Percentiles rank a stretch among this genome's conserved stretches.
These are phyloP conservation scores for Phytophthora uliginosa DNA, from an alignment of 352 stramenopile genomes.

Conservation along the genomic window DNA sequence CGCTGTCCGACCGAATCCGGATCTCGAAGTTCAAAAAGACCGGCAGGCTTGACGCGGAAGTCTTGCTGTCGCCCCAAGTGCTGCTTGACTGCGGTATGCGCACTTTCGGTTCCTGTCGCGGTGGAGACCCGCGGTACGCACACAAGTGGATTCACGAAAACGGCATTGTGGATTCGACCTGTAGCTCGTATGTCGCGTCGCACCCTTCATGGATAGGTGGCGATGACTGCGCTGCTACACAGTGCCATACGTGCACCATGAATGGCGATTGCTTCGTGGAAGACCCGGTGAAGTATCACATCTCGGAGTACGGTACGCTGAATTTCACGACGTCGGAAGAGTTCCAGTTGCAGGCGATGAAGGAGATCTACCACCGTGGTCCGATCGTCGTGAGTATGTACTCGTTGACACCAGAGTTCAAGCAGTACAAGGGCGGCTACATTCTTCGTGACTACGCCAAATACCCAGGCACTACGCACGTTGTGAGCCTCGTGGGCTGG, in stretches of 20 bases:
- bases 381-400: slow-evolving; percentile 95
- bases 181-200: slow-evolving; percentile 80
- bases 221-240: slow-evolving; percentile 53
- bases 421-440: slow-evolving; percentile 91
- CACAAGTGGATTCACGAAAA: slow-evolving; percentile 87
- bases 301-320: slow-evolving; percentile 79
- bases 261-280: slow-evolving; percentile 62
- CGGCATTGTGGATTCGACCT: slow-evolving; percentile 78
- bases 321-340: slow-evolving; percentile 68
- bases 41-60: slow-evolving; percentile 53
- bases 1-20: slow-evolving; percentile 75
- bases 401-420: slow-evolving; percentile 71
- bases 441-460: slow-evolving; percentile 85
- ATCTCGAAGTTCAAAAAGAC: slow-evolving; percentile 71
- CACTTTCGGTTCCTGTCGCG: slow-evolving; percentile 75
- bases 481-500: slow-evolving; percentile 97
- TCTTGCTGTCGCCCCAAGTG: slow-evolving; percentile 69
- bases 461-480: slow-evolving; percentile 82
- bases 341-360: slow-evolving; percentile 88
- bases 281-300: slow-evolving; percentile 64
- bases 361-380: slow-evolving; percentile 96
- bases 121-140: slow-evolving; percentile 73
- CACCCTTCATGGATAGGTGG: slow-evolving; percentile 76
- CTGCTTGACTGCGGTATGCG: slow-evolving; percentile 82
- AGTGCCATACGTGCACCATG: slow-evolving; percentile 69